Evolutionary conservation across 352 stramenopile species (phyloP), one percentile per base, ranked within the genome.

Genomic region (Phytophthora litchii): DNA sequence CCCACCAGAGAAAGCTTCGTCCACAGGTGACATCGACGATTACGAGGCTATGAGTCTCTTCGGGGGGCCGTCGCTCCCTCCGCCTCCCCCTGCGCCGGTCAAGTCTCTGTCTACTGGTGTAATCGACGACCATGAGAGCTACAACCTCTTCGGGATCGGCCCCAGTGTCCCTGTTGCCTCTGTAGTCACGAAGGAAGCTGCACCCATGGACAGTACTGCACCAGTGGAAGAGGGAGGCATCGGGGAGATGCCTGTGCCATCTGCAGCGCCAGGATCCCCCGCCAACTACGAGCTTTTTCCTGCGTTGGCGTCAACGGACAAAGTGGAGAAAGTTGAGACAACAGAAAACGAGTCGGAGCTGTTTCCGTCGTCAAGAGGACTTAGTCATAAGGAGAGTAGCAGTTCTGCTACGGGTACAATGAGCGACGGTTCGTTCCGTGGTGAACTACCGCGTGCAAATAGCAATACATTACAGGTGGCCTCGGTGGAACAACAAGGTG

Each of bases 281-380:
- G 55, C 41, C 21, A 69, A 65, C 16, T 79, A 72, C 48, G 70
- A 86, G 17, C 68, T 86, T 4, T 83, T 81, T 48, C 73, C 76
- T 11, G 49, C 64, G 13, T 47, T 70, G 4, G 41, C 63, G 19
- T 36, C 44, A 12, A 50, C 49, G 5, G 67, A 70, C 16, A 67
- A 60, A 45, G 41, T 41, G 1, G n/a, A 44, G 14, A 17, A 64
- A 27, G 43, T 23, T 16, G 56, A 47, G 19, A 44, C 21, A 20
- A 19, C 23, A 16, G 44, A 48, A 19, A 35, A 63, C 0, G 57
- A 78, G 20, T 74, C 70, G 11, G 54, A 64, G 51, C 37, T 81
- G 13, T 76, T 80, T 19, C 52, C 70, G 34, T 63, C 56, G 9
- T 64, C 47, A 0, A 63, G 42, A 11, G 43, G 35, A 23, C 53